A percentile compares a stretch with the other conserved stretches of the same genome.
These are phyloP conservation scores for Aspergillus terreus DNA, from an alignment of 2,329 filamentous ascomycete species.

Conservation along the genomic window DNA sequence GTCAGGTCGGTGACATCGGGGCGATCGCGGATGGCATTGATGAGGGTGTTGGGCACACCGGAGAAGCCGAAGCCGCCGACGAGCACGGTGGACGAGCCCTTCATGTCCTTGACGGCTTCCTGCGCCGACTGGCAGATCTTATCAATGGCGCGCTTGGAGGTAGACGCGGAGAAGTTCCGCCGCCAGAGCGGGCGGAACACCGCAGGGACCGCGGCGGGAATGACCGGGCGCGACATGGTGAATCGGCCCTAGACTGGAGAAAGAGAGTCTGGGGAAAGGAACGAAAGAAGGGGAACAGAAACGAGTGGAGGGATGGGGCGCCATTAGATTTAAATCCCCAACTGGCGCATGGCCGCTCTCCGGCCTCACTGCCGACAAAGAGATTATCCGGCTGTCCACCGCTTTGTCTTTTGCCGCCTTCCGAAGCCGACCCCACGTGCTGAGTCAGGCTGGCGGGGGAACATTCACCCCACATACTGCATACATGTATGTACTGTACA, in stretches of 20 bases:
- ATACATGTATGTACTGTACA: too few species aligned
- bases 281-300: slow-evolving; percentile 3
- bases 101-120: slow-evolving; percentile 68
- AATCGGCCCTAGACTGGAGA: slow-evolving; percentile 10
- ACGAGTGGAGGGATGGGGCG: background rate
- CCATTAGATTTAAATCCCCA: too few species aligned
- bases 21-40: slow-evolving; percentile 62
- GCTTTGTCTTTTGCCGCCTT: slow-evolving; percentile 13
- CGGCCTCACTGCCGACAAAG: slow-evolving; percentile 20
- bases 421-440: slow-evolving; percentile 12
- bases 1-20: slow-evolving; percentile 61
- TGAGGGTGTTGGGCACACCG: slow-evolving; percentile 49
- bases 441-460: background rate
- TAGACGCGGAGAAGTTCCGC: slow-evolving; percentile 63
- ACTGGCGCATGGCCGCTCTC: too few species aligned
- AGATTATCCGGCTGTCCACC: slow-evolving; percentile 18
- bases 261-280: slow-evolving; percentile 5
- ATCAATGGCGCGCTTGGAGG: slow-evolving; percentile 65
- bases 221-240: slow-evolving; percentile 25
- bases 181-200: slow-evolving; percentile 33
- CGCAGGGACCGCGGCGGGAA: slow-evolving; percentile 15
- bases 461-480: background rate
- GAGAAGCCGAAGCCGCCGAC: slow-evolving; percentile 78
- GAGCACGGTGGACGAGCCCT: slow-evolving; percentile 66
- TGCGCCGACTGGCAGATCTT: slow-evolving; percentile 68